phyloP scores from a whole-genome alignment of 2,329 filamentous ascomycete species.

The Xylaria sp. region DNA sequence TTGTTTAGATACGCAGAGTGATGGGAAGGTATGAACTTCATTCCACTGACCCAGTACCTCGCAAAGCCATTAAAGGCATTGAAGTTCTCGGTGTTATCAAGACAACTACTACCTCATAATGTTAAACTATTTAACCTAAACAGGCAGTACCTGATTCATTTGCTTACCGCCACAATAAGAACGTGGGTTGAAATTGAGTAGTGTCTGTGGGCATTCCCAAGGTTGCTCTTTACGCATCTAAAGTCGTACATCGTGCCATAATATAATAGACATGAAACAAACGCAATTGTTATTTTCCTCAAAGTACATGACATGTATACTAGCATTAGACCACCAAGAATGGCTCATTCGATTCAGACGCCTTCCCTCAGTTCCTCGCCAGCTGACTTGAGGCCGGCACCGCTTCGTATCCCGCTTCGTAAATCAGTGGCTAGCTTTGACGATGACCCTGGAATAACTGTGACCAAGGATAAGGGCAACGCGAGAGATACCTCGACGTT shows the following conservation, averaged over 20 bases:
- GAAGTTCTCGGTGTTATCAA: not conserved
- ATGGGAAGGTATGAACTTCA: constrained; percentile 15
- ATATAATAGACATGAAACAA: constrained; percentile 31
- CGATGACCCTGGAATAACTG: not conserved
- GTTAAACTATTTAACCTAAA: not conserved
- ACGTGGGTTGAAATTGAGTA: not conserved
- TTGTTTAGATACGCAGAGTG: not conserved
- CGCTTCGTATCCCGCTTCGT: constrained; percentile 34
- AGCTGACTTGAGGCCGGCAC: constrained; percentile 31
- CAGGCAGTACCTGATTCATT: not conserved
- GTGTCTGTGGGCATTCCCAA: not conserved
- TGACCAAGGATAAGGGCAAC: not conserved
- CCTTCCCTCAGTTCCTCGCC: constrained; percentile 18
- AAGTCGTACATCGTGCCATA: not conserved
- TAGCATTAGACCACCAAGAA: constrained; percentile 24
- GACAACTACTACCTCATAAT: not conserved
- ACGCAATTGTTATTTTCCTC: constrained; percentile 17
- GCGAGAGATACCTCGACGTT: not conserved
- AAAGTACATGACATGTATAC: constrained; percentile 16
- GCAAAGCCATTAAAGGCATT: not conserved
- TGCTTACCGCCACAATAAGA: not conserved
- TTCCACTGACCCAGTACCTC: not conserved
- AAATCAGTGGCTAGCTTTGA: constrained; percentile 14
- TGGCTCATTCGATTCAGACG: constrained; percentile 22
- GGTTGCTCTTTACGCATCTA: constrained; percentile 25